phyloP scores from a whole-genome alignment of 2,329 filamentous ascomycete species.

The Fusarium zealandicum region DNA sequence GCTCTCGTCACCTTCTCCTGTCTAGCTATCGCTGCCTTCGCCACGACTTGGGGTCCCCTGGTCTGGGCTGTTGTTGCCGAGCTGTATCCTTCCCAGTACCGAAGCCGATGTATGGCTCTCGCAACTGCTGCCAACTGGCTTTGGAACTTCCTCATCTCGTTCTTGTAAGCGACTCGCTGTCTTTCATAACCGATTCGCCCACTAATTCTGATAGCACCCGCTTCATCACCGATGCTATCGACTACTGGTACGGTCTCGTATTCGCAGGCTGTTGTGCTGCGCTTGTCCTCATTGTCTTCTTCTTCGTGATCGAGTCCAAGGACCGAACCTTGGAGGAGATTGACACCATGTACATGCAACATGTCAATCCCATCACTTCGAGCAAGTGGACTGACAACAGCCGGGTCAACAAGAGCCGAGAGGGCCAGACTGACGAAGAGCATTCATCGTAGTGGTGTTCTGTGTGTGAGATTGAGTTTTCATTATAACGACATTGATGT shows the following conservation, averaged over 20 bases:
- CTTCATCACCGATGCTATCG: slow-evolving; percentile 74
- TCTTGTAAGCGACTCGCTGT: slow-evolving; percentile 48
- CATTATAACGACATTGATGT: neutral
- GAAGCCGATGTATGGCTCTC: slow-evolving; percentile 61
- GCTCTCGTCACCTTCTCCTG: slow-evolving; percentile 74
- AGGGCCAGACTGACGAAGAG: slow-evolving; percentile 31
- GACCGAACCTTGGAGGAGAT: slow-evolving; percentile 77
- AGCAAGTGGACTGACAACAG: slow-evolving; percentile 37
- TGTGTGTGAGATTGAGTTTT: neutral
- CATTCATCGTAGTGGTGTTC: slow-evolving; percentile 19
- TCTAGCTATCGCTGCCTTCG: slow-evolving; percentile 71
- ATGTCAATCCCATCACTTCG: slow-evolving; percentile 59
- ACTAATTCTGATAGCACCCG: slow-evolving; percentile 59
- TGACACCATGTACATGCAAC: slow-evolving; percentile 74
- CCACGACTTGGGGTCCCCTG: slow-evolving; percentile 74
- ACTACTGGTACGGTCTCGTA: slow-evolving; percentile 74
- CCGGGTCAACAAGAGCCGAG: slow-evolving; percentile 17
- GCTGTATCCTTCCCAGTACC: slow-evolving; percentile 67
- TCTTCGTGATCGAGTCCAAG: slow-evolving; percentile 78
- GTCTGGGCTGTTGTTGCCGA: slow-evolving; percentile 72
- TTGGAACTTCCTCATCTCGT: slow-evolving; percentile 68
- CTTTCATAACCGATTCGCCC: accelerated
- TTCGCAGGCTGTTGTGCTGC: slow-evolving; percentile 73
- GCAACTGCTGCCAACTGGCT: slow-evolving; percentile 67
- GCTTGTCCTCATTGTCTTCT: slow-evolving; percentile 72